Conservation (phyloP, 2,329 filamentous ascomycete genomes). For the Colletotrichum orchidophilum region DNA sequence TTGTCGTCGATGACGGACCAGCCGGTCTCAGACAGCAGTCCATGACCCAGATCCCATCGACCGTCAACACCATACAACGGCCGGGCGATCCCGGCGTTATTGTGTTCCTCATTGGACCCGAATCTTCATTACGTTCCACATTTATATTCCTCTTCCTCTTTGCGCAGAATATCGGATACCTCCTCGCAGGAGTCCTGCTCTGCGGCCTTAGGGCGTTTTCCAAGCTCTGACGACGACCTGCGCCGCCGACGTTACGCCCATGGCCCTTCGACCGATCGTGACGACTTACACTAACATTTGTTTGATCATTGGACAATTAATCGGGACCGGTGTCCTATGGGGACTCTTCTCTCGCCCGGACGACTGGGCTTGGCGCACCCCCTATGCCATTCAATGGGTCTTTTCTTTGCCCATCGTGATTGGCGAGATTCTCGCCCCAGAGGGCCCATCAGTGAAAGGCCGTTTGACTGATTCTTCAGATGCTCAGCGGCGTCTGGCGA, state of each 20-base stretch:
- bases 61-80: no score
- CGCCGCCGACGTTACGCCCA: slow-evolving; percentile 49
- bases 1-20: slow-evolving; percentile 64
- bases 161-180: neutral
- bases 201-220: neutral
- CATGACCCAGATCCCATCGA: slow-evolving; percentile 63
- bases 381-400: slow-evolving; percentile 53
- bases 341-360: slow-evolving; percentile 42
- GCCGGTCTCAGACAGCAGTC: slow-evolving; percentile 59
- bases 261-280: slow-evolving; percentile 45
- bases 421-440: neutral
- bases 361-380: slow-evolving; percentile 48
- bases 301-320: slow-evolving; percentile 52
- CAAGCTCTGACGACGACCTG: neutral
- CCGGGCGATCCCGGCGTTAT: no score
- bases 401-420: slow-evolving; percentile 41
- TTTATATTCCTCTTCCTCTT: slow-evolving; percentile 37
- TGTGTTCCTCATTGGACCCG: no score
- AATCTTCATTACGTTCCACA: no score
- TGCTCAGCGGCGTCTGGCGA: neutral
- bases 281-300: slow-evolving; percentile 50
- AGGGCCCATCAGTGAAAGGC: neutral
- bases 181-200: neutral
- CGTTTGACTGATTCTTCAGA: neutral
- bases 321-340: slow-evolving; percentile 46